These are phyloP conservation scores for Amoebophrya sp. DNA, from an alignment of 169 alveolate species.

Conservation along the genomic window DNA sequence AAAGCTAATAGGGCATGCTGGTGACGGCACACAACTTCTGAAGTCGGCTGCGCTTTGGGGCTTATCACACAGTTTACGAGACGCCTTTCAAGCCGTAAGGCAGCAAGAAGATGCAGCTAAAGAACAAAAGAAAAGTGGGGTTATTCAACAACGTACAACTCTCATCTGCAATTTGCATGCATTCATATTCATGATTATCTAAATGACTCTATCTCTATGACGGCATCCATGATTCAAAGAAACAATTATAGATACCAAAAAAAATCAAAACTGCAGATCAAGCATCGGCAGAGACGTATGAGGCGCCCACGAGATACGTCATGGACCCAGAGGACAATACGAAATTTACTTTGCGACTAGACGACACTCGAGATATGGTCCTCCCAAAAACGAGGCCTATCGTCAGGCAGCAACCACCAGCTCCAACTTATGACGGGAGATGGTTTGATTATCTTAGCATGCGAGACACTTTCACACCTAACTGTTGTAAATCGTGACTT, in stretches of 20 bases:
- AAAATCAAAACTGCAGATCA: neutral
- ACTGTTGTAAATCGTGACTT: too few species aligned
- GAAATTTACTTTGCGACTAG: neutral
- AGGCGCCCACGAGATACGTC: neutral
- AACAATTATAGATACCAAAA: neutral
- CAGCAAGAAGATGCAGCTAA: neutral
- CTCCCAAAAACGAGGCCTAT: too few species aligned
- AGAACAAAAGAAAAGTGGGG: neutral
- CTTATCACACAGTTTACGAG: neutral
- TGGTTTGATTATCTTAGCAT: too few species aligned
- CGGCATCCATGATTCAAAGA: neutral
- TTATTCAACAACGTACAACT: neutral
- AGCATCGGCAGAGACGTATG: neutral
- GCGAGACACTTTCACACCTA: too few species aligned
- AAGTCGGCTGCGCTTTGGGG: conserved; percentile 17
- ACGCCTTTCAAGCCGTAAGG: neutral
- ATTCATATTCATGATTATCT: neutral
- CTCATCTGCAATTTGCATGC: neutral
- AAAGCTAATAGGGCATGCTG: neutral
- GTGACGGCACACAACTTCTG: neutral
- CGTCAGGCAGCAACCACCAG: too few species aligned
- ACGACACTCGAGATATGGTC: neutral
- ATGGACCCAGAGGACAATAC: neutral
- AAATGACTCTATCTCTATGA: neutral
- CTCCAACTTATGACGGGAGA: too few species aligned